These are phyloP conservation scores for Clitopilus hobsonii DNA, from an alignment of 768 basidiomycete species.

Conservation along the genomic window DNA sequence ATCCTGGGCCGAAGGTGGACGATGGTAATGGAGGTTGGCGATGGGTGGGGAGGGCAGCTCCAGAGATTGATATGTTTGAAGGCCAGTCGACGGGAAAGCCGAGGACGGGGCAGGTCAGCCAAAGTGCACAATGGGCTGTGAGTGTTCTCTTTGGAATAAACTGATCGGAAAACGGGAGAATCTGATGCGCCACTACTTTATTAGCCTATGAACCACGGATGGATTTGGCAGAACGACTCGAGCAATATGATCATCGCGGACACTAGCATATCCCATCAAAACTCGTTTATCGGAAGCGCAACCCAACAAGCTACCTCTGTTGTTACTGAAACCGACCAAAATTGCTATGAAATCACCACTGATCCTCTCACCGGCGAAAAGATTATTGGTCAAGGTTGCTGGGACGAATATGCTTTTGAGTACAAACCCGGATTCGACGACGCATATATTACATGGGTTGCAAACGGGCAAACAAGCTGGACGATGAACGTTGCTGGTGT, in stretches of 20 bases:
- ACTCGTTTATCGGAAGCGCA: conserved; percentile 62
- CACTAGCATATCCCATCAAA: conserved; percentile 47
- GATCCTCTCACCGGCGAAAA: background rate
- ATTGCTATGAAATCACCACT: conserved; percentile 55
- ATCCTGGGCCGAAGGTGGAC: conserved; percentile 70
- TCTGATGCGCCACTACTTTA: conserved; percentile 1
- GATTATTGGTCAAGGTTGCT: conserved; percentile 38
- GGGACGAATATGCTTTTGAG: conserved; percentile 72
- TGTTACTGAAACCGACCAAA: conserved; percentile 60
- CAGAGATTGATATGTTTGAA: conserved; percentile 87
- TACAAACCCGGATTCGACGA: conserved; percentile 29
- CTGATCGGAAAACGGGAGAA: background rate
- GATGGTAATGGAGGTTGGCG: conserved; percentile 45
- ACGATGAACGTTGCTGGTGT: conserved; percentile 65
- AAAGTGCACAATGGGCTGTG: conserved; percentile 76
- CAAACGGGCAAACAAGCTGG: conserved; percentile 62
- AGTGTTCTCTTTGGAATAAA: conserved; percentile 16
- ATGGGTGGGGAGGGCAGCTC: conserved; percentile 74
- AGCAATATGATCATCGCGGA: conserved; percentile 52
- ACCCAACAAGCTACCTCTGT: conserved; percentile 77
- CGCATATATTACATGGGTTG: conserved; percentile 80
- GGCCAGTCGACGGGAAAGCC: conserved; percentile 54
- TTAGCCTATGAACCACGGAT: conserved; percentile 69
- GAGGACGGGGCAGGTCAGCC: conserved; percentile 65
- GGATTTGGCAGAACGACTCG: conserved; percentile 60